Conservation (phyloP, 805 yeast species). For the Myxozyma neotropica region DNA sequence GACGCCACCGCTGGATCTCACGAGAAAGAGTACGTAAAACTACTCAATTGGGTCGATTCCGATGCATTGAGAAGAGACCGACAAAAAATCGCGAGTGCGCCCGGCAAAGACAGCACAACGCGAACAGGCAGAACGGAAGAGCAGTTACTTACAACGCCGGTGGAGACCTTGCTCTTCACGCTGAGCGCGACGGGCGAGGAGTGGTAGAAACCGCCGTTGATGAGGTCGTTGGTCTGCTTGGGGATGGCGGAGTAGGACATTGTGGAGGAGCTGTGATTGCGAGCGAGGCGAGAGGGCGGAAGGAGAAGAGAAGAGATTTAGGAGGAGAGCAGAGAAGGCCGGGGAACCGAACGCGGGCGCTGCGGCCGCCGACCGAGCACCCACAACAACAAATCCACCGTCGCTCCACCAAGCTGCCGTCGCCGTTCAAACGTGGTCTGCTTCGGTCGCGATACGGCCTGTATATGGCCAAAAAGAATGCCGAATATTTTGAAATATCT, state of each 20-base stretch:
- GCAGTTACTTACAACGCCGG: conserved; percentile 63
- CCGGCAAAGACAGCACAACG: neutral
- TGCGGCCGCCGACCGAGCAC: neutral
- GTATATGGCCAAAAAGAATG: too few species aligned
- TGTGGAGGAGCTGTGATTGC: conserved; percentile 29
- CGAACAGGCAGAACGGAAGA: neutral
- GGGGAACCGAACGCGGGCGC: conserved; percentile 3
- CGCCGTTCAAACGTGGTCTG: too few species aligned
- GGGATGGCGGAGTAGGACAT: conserved; percentile 91
- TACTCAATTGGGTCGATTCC: neutral
- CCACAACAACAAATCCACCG: too few species aligned
- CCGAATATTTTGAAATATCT: too few species aligned
- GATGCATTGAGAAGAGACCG: too few species aligned
- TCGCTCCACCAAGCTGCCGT: too few species aligned
- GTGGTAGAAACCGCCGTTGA: conserved; percentile 93
- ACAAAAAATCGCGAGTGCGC: too few species aligned
- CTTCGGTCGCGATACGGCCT: too few species aligned
- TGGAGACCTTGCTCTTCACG: conserved; percentile 90
- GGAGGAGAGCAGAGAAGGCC: neutral
- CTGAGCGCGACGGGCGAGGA: conserved; percentile 82
- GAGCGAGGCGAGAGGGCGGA: neutral
- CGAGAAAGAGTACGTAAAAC: too few species aligned
- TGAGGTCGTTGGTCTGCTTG: conserved; percentile 86
- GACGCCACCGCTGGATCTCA: too few species aligned
- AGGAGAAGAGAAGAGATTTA: neutral